These are phyloP conservation scores for Lachancea kluyveri DNA, from an alignment of 805 yeast species.

Conservation along the genomic window DNA sequence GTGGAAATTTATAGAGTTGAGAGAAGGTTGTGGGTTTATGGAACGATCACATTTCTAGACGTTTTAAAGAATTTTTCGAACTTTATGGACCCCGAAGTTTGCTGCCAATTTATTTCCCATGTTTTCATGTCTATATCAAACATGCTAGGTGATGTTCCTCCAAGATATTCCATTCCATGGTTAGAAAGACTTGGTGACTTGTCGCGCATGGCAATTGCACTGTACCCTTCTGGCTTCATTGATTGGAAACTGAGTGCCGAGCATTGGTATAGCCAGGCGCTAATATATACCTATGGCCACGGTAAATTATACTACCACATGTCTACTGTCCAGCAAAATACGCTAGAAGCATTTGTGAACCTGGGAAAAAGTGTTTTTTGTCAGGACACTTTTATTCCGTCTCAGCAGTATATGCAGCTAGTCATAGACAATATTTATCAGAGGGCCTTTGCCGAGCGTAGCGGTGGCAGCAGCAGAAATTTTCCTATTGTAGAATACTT, in stretches of 20 bases:
- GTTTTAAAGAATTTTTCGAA: slow-evolving; percentile 70
- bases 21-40: slow-evolving; percentile 79
- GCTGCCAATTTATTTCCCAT: slow-evolving; percentile 66
- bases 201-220: slow-evolving; percentile 81
- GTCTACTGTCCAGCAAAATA: slow-evolving; percentile 74
- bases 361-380: slow-evolving; percentile 75
- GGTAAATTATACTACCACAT: slow-evolving; percentile 84
- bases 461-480: slow-evolving; percentile 25
- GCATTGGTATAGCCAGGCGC: slow-evolving; percentile 73
- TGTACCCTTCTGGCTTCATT: slow-evolving; percentile 69
- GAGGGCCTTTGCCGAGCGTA: slow-evolving; percentile 38
- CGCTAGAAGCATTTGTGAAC: slow-evolving; percentile 69
- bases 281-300: slow-evolving; percentile 70
- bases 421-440: slow-evolving; percentile 73
- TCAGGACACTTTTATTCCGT: slow-evolving; percentile 79
- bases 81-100: slow-evolving; percentile 71
- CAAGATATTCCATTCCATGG: slow-evolving; percentile 45
- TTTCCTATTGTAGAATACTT: slow-evolving; percentile 31
- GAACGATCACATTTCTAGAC: slow-evolving; percentile 74
- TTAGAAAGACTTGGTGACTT: slow-evolving; percentile 80
- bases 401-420: slow-evolving; percentile 67
- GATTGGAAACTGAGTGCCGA: slow-evolving; percentile 85
- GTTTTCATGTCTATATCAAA: slow-evolving; percentile 51
- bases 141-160: slow-evolving; percentile 34
- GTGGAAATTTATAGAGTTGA: slow-evolving; percentile 74